phyloP scores from a whole-genome alignment of 2,329 filamentous ascomycete species.

The Teratosphaeria pseudoeucalypti region DNA sequence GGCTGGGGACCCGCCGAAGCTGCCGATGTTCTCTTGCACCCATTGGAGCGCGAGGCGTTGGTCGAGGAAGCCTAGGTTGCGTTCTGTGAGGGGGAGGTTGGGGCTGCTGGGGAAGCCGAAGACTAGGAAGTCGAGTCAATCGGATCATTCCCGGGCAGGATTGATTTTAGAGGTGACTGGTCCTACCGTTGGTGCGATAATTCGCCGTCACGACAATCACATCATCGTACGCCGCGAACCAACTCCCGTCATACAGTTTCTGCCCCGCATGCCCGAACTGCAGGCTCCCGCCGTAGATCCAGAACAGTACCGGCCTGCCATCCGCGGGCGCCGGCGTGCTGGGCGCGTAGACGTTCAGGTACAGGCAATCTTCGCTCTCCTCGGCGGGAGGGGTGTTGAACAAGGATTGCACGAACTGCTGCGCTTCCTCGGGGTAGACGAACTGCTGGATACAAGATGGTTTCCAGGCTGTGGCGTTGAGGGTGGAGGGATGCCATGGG shows the following conservation, averaged over 20 bases:
- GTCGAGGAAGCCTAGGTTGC: slow-evolving; percentile 29
- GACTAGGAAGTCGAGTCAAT: slow-evolving; percentile 9
- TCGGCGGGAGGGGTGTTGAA: slow-evolving; percentile 24
- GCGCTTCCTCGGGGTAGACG: slow-evolving; percentile 15
- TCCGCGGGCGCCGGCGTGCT: slow-evolving; percentile 16
- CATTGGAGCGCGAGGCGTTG: slow-evolving; percentile 28
- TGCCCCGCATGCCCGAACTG: slow-evolving; percentile 23
- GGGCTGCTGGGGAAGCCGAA: slow-evolving; percentile 33
- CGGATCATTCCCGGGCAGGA: no score
- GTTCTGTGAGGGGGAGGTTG: slow-evolving; percentile 23
- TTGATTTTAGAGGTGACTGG: neutral
- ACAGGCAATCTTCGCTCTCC: slow-evolving; percentile 27
- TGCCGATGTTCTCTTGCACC: slow-evolving; percentile 28
- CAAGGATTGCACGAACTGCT: slow-evolving; percentile 21
- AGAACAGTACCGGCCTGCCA: slow-evolving; percentile 25
- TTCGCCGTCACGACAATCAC: slow-evolving; percentile 26
- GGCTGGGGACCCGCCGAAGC: slow-evolving; percentile 28
- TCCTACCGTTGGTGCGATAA: slow-evolving; percentile 24
- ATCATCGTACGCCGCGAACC: slow-evolving; percentile 25
- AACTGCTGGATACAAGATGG: slow-evolving; percentile 27
- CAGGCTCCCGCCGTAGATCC: slow-evolving; percentile 26
- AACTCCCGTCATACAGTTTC: slow-evolving; percentile 22
- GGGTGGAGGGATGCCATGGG: slow-evolving; percentile 12
- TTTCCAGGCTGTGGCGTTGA: slow-evolving; percentile 22
- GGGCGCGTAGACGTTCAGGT: slow-evolving; percentile 26